Conservation (phyloP, 352 stramenopile genomes). For the Phytophthora kernoviae region DNA sequence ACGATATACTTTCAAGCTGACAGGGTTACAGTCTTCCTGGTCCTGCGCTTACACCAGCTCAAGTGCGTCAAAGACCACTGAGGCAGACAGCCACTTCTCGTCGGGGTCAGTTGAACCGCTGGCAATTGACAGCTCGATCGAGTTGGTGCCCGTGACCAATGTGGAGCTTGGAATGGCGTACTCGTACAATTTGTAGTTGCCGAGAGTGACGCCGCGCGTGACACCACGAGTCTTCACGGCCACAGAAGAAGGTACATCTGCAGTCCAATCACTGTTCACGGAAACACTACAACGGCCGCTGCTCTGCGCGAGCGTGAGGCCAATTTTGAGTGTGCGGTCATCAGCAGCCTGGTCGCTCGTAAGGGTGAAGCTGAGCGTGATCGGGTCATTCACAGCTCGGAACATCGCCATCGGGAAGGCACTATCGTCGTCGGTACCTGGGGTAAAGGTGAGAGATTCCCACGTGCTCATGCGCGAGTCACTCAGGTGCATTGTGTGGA, state of each 20-base stretch:
- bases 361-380: constrained; percentile 39
- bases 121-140: constrained; percentile 38
- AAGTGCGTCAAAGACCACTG: constrained; percentile 54
- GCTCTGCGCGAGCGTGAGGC: constrained; percentile 46
- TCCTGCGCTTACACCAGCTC: constrained; percentile 49
- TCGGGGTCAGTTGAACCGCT: constrained; percentile 42
- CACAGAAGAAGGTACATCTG: constrained; percentile 20
- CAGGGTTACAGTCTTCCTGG: no score
- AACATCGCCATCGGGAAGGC: constrained; percentile 57
- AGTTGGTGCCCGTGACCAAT: constrained; percentile 37
- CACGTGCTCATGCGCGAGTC: constrained; percentile 40
- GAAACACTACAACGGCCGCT: constrained; percentile 37
- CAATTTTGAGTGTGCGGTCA: constrained; percentile 38
- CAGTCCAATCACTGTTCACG: constrained; percentile 45
- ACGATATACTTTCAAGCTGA: no score
- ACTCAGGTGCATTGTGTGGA: constrained; percentile 60
- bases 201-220: constrained; percentile 44
- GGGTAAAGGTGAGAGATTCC: constrained; percentile 28
- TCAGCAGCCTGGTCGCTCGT: constrained; percentile 22
- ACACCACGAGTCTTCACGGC: constrained; percentile 51
- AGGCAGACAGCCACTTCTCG: constrained; percentile 44
- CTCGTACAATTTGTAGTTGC: constrained; percentile 56
- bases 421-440: constrained; percentile 19
- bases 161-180: constrained; percentile 41
- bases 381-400: constrained; percentile 47